These are phyloP conservation scores for Mallotus japonicus DNA, from an alignment of 441 rosid species.

Conservation along the genomic window DNA sequence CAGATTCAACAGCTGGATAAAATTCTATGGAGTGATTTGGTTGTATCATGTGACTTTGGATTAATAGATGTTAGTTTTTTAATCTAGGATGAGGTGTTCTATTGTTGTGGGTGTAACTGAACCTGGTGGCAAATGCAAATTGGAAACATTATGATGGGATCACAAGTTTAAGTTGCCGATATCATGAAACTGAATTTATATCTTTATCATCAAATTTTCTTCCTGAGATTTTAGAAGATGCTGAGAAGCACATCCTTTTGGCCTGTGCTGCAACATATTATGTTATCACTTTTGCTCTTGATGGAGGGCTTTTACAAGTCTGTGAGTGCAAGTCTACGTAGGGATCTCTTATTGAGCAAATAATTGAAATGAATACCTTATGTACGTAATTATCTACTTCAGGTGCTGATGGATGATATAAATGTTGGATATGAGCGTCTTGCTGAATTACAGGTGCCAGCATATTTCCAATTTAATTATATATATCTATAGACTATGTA, in stretches of 20 bases:
- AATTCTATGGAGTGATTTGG: not conserved
- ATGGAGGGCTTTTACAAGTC: not conserved
- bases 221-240: not conserved
- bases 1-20: not conserved
- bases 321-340: not conserved
- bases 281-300: not conserved
- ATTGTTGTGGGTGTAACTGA: not conserved
- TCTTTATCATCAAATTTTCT: not conserved
- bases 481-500: not conserved
- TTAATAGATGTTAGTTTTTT: not conserved
- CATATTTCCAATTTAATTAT: constrained; percentile 13
- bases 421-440: constrained; percentile 90
- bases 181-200: not conserved
- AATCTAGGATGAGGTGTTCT: not conserved
- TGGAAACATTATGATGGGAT: not conserved
- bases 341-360: not conserved
- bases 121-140: not conserved
- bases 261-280: not conserved
- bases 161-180: not conserved
- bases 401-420: constrained; percentile 89
- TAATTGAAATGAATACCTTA: constrained; percentile 7
- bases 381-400: constrained; percentile 27
- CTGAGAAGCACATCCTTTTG: not conserved
- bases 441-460: constrained; percentile 74
- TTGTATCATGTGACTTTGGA: not conserved